Conservation (phyloP, 73 alveolate species). For the Paramecium sonneborni region DNA sequence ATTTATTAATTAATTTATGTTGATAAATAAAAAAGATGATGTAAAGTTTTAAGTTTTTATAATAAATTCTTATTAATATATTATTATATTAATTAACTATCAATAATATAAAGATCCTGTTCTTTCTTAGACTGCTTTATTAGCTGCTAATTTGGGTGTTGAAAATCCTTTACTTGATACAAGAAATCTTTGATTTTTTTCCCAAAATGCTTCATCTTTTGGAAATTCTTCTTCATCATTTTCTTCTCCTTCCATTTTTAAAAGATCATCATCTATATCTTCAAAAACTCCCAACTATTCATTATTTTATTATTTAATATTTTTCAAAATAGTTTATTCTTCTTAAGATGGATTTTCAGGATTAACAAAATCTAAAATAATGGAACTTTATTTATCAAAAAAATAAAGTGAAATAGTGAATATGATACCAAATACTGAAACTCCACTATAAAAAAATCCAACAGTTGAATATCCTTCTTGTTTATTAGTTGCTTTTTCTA, state of each 20-base stretch:
- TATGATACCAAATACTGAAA: not conserved
- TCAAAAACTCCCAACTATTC: not conserved
- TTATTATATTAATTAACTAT: not conserved
- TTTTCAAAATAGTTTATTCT: not conserved
- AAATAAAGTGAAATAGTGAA: constrained; percentile 13
- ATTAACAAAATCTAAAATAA: not conserved
- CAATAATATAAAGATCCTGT: not conserved
- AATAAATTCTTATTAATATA: too few species aligned
- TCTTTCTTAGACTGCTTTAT: not conserved
- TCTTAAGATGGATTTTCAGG: not conserved
- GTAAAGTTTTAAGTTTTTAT: not conserved
- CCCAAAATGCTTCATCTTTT: not conserved
- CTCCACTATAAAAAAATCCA: not conserved
- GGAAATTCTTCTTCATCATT: not conserved
- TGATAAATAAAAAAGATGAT: not conserved
- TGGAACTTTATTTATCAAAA: constrained; percentile 10
- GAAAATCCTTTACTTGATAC: constrained; percentile 30
- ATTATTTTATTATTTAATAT: not conserved
- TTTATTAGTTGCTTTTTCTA: not conserved
- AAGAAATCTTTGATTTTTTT: not conserved
- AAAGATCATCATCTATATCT: not conserved
- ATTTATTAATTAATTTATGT: not conserved
- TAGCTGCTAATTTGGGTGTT: not conserved
- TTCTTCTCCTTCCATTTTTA: not conserved
- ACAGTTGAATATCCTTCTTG: constrained; percentile 39